These are phyloP conservation scores for Daedaleopsis sinensis DNA, from an alignment of 768 basidiomycete species.

Conservation along the genomic window DNA sequence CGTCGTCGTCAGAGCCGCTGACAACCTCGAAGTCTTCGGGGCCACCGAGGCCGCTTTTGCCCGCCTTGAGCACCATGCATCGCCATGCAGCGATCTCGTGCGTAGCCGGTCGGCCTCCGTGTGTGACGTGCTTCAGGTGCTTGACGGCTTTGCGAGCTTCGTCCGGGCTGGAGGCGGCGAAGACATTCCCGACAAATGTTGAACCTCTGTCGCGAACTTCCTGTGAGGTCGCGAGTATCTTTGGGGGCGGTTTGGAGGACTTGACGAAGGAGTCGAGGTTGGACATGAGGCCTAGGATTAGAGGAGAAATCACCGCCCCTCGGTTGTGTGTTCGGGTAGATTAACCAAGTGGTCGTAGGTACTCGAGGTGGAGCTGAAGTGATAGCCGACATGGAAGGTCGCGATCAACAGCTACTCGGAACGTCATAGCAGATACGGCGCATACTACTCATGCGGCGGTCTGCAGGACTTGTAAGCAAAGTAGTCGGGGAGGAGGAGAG, in stretches of 20 bases:
- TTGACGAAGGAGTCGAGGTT: conserved; percentile 59
- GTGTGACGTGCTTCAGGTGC: conserved; percentile 59
- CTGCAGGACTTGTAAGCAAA: too few relatives aligned
- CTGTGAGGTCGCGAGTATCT: conserved; percentile 59
- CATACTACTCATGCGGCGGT: too few relatives aligned
- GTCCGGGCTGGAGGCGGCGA: conserved; percentile 51
- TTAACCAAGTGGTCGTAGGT: neutral
- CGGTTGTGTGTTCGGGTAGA: neutral
- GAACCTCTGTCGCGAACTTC: conserved; percentile 79
- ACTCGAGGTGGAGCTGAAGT: neutral
- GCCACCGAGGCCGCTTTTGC: conserved; percentile 64
- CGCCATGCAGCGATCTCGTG: conserved; percentile 83
- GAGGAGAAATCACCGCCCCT: neutral
- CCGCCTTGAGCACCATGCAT: conserved; percentile 70
- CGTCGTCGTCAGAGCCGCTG: conserved; percentile 72
- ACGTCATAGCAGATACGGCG: too few relatives aligned
- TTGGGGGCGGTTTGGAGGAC: conserved; percentile 46
- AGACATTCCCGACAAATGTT: conserved; percentile 68
- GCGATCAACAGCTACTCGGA: too few relatives aligned
- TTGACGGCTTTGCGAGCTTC: conserved; percentile 54
- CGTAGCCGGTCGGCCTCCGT: conserved; percentile 58
- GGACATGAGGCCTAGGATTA: conserved; percentile 24
- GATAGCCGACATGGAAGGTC: too few relatives aligned
- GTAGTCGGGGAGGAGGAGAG: too few relatives aligned
- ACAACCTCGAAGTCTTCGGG: conserved; percentile 77